These are phyloP conservation scores for Lactifluus hygrophoroides DNA, from an alignment of 768 basidiomycete species.

Conservation along the genomic window DNA sequence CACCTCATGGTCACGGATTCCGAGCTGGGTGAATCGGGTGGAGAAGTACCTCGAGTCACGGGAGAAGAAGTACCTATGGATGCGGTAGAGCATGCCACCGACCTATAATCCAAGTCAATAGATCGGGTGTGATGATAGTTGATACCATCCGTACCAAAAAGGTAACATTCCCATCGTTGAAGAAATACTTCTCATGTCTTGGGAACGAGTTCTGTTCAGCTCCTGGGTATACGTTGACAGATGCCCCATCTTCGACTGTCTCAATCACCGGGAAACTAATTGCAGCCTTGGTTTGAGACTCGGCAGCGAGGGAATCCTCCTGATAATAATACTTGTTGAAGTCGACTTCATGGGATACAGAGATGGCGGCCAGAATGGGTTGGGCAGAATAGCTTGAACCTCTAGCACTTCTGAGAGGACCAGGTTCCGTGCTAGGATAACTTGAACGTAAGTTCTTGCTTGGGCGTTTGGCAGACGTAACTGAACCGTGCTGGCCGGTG, in stretches of 20 bases:
- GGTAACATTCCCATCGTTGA: conserved; percentile 11
- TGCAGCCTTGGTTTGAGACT: background rate
- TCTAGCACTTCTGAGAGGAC: background rate
- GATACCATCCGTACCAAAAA: conserved; percentile 14
- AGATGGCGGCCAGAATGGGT: too few relatives aligned
- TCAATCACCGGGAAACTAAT: too few relatives aligned
- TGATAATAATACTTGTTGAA: too few relatives aligned
- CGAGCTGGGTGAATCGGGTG: background rate
- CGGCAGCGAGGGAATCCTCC: background rate
- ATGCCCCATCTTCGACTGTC: too few relatives aligned
- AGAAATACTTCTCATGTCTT: conserved; percentile 11
- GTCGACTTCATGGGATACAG: too few relatives aligned
- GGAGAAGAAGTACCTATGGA: conserved; percentile 11
- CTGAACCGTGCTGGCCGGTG: too few relatives aligned
- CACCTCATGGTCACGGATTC: background rate
- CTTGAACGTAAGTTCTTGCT: too few relatives aligned
- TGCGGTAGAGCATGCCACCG: background rate
- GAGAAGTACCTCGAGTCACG: conserved; percentile 6
- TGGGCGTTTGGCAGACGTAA: too few relatives aligned
- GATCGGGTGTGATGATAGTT: background rate
- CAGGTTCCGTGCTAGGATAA: too few relatives aligned
- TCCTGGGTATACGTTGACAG: background rate
- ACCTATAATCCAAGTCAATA: background rate
- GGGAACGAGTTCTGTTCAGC: background rate
- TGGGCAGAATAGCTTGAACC: too few relatives aligned